Conservation (phyloP, 106 monocot genomes). For the Dendrobium officinale region DNA sequence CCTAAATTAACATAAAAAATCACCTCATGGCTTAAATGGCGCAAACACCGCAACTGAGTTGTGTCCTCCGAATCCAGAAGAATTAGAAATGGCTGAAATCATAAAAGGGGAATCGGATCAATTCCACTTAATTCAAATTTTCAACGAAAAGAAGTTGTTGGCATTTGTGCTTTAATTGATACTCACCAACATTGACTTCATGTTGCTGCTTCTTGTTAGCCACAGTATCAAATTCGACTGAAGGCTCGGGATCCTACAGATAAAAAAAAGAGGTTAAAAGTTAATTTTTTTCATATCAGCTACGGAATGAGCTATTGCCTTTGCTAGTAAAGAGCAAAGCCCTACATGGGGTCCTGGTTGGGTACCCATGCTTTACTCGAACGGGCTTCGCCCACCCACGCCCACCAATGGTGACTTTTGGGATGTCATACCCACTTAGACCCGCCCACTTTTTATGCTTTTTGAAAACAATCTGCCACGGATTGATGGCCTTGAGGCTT, state of each 20-base stretch:
- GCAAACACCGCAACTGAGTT: conserved; percentile 65
- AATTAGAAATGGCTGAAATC: conserved; percentile 51
- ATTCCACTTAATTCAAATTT: no score
- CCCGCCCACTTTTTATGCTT: no score
- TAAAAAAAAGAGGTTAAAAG: not conserved
- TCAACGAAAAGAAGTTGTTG: not conserved
- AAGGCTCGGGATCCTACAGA: conserved; percentile 78
- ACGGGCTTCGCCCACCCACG: no score
- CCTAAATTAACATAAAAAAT: not conserved
- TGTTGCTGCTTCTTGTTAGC: conserved; percentile 77
- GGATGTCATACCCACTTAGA: no score
- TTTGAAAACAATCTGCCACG: no score
- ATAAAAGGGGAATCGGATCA: not conserved
- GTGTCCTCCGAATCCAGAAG: conserved; percentile 69
- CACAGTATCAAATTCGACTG: conserved; percentile 90
- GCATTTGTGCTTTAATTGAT: not conserved
- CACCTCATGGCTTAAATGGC: conserved; percentile 47
- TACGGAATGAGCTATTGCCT: not conserved
- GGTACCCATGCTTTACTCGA: no score
- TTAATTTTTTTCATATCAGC: not conserved
- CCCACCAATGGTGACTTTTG: no score
- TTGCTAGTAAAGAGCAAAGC: not conserved
- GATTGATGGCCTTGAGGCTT: no score
- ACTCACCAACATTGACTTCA: conserved; percentile 98
- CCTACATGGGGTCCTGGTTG: no score